Conservation (phyloP, 179 eudicot species). For the Patellifolia procumbens region DNA sequence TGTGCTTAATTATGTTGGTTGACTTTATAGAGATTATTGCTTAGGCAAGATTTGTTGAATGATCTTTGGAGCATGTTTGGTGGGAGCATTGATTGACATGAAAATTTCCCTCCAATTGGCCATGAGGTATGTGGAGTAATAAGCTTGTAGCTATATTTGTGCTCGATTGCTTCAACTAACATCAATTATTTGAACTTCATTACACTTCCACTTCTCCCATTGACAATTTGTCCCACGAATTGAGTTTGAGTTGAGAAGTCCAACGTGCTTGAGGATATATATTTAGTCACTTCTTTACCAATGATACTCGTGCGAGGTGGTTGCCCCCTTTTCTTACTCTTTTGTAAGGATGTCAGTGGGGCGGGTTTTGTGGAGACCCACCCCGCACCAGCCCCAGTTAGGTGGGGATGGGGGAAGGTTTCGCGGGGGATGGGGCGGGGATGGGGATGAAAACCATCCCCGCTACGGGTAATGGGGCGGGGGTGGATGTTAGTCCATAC, state of each 20-base stretch:
- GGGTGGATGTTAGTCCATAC: no score
- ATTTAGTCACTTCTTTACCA: not conserved
- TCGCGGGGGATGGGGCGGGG: no score
- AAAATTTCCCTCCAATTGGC: slow-evolving; percentile 10
- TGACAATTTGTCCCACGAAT: slow-evolving; percentile 15
- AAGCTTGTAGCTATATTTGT: slow-evolving; percentile 2
- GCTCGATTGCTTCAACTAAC: not conserved
- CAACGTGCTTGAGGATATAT: not conserved
- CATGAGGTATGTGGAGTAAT: slow-evolving; percentile 11
- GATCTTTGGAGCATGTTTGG: slow-evolving; percentile 31
- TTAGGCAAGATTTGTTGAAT: slow-evolving; percentile 20
- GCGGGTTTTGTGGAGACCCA: no score
- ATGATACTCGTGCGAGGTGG: not conserved
- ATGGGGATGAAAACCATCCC: no score
- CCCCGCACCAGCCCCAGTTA: no score
- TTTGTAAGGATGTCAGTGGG: no score
- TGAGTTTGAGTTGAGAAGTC: slow-evolving; percentile 14
- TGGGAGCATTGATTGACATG: slow-evolving; percentile 11
- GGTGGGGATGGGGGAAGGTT: no score
- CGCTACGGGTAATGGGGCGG: no score
- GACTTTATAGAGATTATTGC: slow-evolving; percentile 13
- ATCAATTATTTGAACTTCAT: slow-evolving; percentile 19
- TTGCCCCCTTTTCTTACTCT: no score
- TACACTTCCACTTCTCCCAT: slow-evolving; percentile 12
- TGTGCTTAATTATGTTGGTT: slow-evolving; percentile 4